Evolutionary conservation across 2,329 filamentous ascomycete species (phyloP).

Genomic region (Plectosphaerella cucumerina): DNA sequence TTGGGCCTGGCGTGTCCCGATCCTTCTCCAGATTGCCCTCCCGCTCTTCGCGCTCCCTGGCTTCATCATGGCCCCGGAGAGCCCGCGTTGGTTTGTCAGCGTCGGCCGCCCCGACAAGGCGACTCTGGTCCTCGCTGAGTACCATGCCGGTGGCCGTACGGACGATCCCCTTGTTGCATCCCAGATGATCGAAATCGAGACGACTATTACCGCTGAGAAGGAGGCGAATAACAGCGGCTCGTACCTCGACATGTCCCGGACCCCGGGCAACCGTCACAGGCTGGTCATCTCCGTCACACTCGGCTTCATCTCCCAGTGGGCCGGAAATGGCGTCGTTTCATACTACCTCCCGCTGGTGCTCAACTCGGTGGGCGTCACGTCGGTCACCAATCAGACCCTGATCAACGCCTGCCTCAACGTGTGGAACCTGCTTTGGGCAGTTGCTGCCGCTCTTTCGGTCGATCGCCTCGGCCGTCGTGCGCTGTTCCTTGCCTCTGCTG

Average conservation of each 20-base stretch:
- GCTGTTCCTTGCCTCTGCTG: constrained; percentile 6
- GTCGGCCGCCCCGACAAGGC: neutral
- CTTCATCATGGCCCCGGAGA: too few relatives aligned
- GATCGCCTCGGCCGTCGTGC: constrained; percentile 2
- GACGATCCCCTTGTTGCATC: neutral
- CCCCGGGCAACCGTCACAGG: constrained; percentile 6
- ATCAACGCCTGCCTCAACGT: constrained; percentile 19
- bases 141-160: neutral
- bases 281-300: constrained; percentile 20
- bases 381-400: constrained; percentile 28
- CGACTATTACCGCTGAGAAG: constrained; percentile 3
- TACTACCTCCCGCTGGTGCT: constrained; percentile 19
- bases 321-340: constrained; percentile 26
- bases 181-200: neutral
- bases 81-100: neutral
- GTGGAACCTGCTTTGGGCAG: constrained; percentile 9
- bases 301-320: constrained; percentile 29
- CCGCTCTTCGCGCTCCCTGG: too few relatives aligned
- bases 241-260: constrained; percentile 36
- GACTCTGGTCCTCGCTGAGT: neutral
- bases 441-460: constrained; percentile 6
- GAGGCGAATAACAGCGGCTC: constrained; percentile 8
- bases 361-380: constrained; percentile 20
- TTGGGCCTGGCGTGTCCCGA: too few relatives aligned
- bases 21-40: too few relatives aligned